Evolutionary conservation across 2,329 filamentous ascomycete genomes (phyloP).

Genomic region (Nemania serpens): DNA sequence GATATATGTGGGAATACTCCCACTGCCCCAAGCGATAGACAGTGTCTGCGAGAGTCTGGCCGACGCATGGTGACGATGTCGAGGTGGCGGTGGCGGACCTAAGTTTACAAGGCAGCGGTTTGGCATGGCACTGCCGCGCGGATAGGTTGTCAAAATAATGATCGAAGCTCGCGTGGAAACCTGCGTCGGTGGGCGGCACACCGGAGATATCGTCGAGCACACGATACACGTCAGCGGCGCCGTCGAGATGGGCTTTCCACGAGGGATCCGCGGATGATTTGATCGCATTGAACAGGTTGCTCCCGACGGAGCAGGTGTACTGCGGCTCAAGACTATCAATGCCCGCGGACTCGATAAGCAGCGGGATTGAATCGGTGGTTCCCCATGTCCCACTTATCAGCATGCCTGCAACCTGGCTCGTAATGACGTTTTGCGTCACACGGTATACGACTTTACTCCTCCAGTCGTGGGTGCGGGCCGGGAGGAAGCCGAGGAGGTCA

Average conservation of each 20-base stretch:
- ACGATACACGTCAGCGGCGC: slow-evolving; percentile 58
- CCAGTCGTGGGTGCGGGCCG: slow-evolving; percentile 49
- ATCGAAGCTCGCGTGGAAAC: slow-evolving; percentile 74
- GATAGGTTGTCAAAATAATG: slow-evolving; percentile 88
- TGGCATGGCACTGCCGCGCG: slow-evolving; percentile 75
- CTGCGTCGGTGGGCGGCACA: slow-evolving; percentile 57
- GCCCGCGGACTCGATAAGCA: slow-evolving; percentile 57
- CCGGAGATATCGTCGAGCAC: slow-evolving; percentile 71
- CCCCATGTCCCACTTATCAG: slow-evolving; percentile 72
- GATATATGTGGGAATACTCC: slow-evolving; percentile 80
- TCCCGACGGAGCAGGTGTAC: slow-evolving; percentile 66
- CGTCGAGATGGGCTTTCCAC: slow-evolving; percentile 69
- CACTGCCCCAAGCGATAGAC: slow-evolving; percentile 80
- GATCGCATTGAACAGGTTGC: slow-evolving; percentile 49
- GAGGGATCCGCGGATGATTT: slow-evolving; percentile 48
- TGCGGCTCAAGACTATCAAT: slow-evolving; percentile 76
- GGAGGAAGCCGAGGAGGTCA: slow-evolving; percentile 69
- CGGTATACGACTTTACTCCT: slow-evolving; percentile 61
- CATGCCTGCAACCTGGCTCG: slow-evolving; percentile 79
- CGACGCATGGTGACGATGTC: slow-evolving; percentile 61
- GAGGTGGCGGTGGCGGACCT: slow-evolving; percentile 43
- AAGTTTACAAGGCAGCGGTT: slow-evolving; percentile 71
- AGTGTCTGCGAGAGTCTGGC: slow-evolving; percentile 63
- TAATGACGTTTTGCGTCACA: slow-evolving; percentile 83
- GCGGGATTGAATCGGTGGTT: slow-evolving; percentile 45